These are phyloP conservation scores for Hymenoscyphus linearis DNA, from an alignment of 2,329 filamentous ascomycete species.

Conservation along the genomic window DNA sequence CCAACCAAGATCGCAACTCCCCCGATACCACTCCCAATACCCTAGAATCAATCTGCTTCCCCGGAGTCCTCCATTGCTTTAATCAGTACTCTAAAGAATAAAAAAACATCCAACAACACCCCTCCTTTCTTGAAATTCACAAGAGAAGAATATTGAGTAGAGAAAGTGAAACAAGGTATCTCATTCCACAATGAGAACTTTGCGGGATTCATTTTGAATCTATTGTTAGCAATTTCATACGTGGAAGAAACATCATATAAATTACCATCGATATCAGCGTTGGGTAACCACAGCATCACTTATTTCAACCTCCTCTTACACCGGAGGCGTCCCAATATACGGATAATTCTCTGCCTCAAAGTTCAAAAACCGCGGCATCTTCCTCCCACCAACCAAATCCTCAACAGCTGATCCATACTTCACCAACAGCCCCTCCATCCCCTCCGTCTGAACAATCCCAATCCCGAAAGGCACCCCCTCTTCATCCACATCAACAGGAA, in stretches of 20 bases:
- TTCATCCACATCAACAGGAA: slow-evolving; percentile 53
- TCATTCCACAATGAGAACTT: too few species aligned
- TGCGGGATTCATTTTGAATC: too few species aligned
- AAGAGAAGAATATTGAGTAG: too few species aligned
- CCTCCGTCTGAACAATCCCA: slow-evolving; percentile 56
- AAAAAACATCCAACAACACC: not conserved
- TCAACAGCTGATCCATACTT: slow-evolving; percentile 60
- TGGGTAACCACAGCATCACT: too few species aligned
- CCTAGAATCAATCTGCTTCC: not conserved
- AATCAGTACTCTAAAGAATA: not conserved
- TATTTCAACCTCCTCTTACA: not conserved
- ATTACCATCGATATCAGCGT: too few species aligned
- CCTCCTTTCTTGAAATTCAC: too few species aligned
- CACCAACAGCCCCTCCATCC: slow-evolving; percentile 52
- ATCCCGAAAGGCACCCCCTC: slow-evolving; percentile 59
- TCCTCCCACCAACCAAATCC: slow-evolving; percentile 45
- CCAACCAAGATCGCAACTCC: not conserved
- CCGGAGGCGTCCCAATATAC: not conserved
- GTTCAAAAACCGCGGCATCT: slow-evolving; percentile 46
- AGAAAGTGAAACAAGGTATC: too few species aligned
- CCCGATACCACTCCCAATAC: not conserved
- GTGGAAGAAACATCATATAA: too few species aligned
- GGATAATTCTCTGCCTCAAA: slow-evolving; percentile 40
- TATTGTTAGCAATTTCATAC: too few species aligned
- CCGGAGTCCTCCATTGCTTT: not conserved